Evolutionary conservation across 495 filamentous ascomycete genomes (phyloP).

Genomic region (Chaetomium fimeti): DNA sequence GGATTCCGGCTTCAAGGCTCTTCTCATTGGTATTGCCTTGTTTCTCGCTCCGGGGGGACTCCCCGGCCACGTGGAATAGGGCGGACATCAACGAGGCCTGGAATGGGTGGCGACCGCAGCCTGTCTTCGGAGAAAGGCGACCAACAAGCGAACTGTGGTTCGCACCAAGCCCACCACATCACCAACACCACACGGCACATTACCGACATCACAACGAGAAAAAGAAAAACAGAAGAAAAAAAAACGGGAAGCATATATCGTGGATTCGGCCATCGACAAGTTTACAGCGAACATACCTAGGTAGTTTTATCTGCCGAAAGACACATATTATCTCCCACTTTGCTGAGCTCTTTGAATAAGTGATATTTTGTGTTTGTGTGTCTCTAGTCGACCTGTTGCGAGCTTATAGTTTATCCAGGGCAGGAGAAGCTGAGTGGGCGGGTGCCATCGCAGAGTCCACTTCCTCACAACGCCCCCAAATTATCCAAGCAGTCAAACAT

Average conservation of each 20-base stretch:
- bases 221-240: constrained; percentile 24
- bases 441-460: too few species aligned
- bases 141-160: neutral
- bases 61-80: neutral
- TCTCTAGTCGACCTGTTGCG: neutral
- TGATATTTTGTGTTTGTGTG: neutral
- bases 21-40: neutral
- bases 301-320: constrained; percentile 30
- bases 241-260: constrained; percentile 16
- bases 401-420: neutral
- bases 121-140: neutral
- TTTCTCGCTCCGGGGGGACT: neutral
- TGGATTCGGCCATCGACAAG: constrained; percentile 22
- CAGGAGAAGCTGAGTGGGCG: too few species aligned
- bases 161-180: constrained; percentile 5
- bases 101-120: neutral
- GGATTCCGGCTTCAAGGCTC: neutral
- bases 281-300: constrained; percentile 24
- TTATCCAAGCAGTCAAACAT: too few species aligned
- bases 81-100: neutral
- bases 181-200: neutral
- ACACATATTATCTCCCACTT: constrained; percentile 15
- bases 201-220: constrained; percentile 5
- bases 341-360: neutral
- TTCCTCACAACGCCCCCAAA: too few species aligned